These are phyloP conservation scores for Testicularia cyperi DNA, from an alignment of 1,284 basidiomycete species.

Conservation along the genomic window DNA sequence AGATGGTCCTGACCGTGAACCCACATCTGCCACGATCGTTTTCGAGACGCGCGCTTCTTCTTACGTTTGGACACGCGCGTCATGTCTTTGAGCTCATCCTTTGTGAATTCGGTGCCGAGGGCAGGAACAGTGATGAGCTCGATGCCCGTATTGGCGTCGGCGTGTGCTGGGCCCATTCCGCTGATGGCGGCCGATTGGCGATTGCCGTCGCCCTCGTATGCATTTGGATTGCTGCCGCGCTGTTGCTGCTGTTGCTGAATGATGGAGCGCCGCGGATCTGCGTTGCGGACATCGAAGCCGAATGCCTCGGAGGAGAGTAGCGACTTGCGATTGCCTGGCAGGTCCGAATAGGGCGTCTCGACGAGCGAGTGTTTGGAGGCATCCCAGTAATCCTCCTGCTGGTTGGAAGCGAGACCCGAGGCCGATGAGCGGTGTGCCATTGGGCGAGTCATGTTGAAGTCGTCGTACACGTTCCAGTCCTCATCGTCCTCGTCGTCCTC, in stretches of 20 bases:
- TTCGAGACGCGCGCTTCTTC: conserved; percentile 20
- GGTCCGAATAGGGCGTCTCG: conserved; percentile 21
- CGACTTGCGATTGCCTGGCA: conserved; percentile 19
- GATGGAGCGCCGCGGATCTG: conserved; percentile 41
- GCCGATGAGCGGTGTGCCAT: conserved; percentile 21
- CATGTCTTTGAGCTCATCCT: conserved; percentile 46
- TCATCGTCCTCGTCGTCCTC: conserved; percentile 40
- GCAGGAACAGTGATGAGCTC: conserved; percentile 57
- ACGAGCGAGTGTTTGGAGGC: conserved; percentile 15
- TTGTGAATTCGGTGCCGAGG: conserved; percentile 47
- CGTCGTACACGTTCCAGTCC: conserved; percentile 56
- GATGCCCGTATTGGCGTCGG: conserved; percentile 38
- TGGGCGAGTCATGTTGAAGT: conserved; percentile 51
- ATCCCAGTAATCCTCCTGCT: conserved; percentile 30
- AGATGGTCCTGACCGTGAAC: conserved; percentile 40
- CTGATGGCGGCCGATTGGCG: conserved; percentile 10
- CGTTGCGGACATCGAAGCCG: conserved; percentile 47
- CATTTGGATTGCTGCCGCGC: no score
- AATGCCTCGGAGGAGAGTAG: conserved; percentile 42
- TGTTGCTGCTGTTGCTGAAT: conserved; percentile 5
- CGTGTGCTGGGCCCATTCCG: conserved; percentile 24
- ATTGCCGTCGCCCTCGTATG: background rate
- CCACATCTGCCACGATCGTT: conserved; percentile 26
- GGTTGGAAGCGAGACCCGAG: conserved; percentile 7
- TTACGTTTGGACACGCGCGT: conserved; percentile 19